phyloP scores from a whole-genome alignment of 805 yeast species.

The Lipomyces japonicus region DNA sequence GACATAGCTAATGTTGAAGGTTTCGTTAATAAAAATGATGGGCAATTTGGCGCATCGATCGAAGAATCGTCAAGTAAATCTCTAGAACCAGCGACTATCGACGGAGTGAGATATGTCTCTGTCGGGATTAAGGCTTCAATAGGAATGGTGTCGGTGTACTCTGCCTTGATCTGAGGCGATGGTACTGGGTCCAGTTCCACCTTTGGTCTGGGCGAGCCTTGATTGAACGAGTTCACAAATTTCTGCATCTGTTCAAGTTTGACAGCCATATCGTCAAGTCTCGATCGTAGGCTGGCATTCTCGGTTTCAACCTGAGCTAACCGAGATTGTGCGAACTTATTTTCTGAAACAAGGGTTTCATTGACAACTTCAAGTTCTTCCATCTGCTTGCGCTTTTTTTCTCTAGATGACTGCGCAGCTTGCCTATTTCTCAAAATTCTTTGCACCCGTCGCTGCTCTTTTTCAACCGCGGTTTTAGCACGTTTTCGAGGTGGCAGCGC shows the following conservation, averaged over 20 bases:
- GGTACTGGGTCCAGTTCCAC: too few species aligned
- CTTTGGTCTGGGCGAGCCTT: neutral
- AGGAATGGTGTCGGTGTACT: too few species aligned
- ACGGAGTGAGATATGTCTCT: too few species aligned
- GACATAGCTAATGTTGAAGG: too few species aligned
- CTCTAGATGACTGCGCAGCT: constrained; percentile 97
- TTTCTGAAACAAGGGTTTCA: constrained; percentile 12
- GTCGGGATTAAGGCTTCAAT: too few species aligned
- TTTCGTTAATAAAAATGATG: too few species aligned
- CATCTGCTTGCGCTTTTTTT: constrained; percentile 89
- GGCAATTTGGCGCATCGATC: constrained; percentile 6
- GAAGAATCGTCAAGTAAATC: neutral
- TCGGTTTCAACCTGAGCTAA: constrained; percentile 20
- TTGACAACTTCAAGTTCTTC: constrained; percentile 62
- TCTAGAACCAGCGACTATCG: too few species aligned
- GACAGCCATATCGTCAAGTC: constrained; percentile 13
- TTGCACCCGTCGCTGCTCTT: constrained; percentile 93
- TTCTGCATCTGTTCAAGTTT: constrained; percentile 6
- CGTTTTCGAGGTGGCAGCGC: constrained; percentile 91
- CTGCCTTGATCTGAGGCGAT: too few species aligned
- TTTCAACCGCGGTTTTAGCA: constrained; percentile 94
- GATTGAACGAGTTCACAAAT: constrained; percentile 5
- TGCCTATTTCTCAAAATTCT: constrained; percentile 88
- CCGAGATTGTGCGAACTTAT: constrained; percentile 10
- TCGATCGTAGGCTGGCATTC: constrained; percentile 12